Conservation (phyloP, 805 yeast species). For the Lipomyces chichibuensis region DNA sequence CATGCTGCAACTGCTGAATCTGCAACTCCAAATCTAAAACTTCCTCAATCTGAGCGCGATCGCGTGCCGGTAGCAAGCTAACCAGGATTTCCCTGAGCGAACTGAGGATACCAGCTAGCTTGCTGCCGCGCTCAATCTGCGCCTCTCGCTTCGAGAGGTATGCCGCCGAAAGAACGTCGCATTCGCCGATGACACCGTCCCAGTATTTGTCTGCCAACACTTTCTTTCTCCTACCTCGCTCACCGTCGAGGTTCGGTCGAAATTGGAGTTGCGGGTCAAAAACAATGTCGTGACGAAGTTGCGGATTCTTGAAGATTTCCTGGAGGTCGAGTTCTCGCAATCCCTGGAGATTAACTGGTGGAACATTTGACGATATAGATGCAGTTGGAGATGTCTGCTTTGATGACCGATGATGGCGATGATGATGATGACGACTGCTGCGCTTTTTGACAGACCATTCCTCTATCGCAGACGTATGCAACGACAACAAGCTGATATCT, state of each 20-base stretch:
- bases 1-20: constrained; percentile 69
- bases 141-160: neutral
- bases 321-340: constrained; percentile 84
- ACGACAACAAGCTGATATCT: constrained; percentile 23
- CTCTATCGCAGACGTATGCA: constrained; percentile 4
- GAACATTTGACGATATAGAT: constrained; percentile 43
- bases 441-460: constrained; percentile 7
- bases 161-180: constrained; percentile 44
- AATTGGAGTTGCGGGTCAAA: constrained; percentile 92
- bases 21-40: constrained; percentile 76
- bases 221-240: constrained; percentile 80
- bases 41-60: constrained; percentile 65
- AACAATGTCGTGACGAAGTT: constrained; percentile 86
- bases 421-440: constrained; percentile 14
- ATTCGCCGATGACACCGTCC: constrained; percentile 73
- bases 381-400: constrained; percentile 10
- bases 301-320: constrained; percentile 89
- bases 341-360: constrained; percentile 82
- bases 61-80: constrained; percentile 76
- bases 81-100: constrained; percentile 78
- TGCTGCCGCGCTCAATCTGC: constrained; percentile 35
- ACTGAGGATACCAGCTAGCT: constrained; percentile 70
- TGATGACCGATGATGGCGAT: constrained; percentile 18
- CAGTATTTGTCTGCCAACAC: constrained; percentile 79
- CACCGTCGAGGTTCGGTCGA: constrained; percentile 89